Percentiles rank a stretch among this genome's conserved stretches.
These are phyloP conservation scores for Escovopsis sp. DNA, from an alignment of 2,329 filamentous ascomycete genomes.

Conservation along the genomic window DNA sequence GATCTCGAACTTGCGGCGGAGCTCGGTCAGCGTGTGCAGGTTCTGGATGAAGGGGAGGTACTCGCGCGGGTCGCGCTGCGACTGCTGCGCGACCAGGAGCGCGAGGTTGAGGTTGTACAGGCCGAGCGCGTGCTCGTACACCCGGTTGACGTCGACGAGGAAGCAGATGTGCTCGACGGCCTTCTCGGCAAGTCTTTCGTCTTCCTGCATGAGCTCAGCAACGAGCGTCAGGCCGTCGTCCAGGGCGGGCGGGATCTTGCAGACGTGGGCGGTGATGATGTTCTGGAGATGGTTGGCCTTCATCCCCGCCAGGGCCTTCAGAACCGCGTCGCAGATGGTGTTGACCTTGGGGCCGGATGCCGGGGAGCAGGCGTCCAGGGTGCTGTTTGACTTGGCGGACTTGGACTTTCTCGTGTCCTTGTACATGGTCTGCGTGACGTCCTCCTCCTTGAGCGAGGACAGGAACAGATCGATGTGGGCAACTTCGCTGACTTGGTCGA, in stretches of 20 bases:
- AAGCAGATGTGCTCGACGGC: constrained; percentile 97
- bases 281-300: constrained; percentile 65
- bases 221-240: constrained; percentile 73
- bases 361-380: constrained; percentile 7
- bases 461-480: constrained; percentile 83
- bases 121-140: constrained; percentile 82
- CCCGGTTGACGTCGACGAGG: constrained; percentile 77
- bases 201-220: constrained; percentile 54
- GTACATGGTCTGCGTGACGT: constrained; percentile 89
- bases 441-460: constrained; percentile 74
- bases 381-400: constrained; percentile 4
- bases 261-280: constrained; percentile 86
- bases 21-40: constrained; percentile 56
- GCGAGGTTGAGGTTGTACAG: constrained; percentile 86
- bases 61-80: constrained; percentile 87
- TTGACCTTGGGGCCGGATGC: constrained; percentile 54
- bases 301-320: constrained; percentile 48
- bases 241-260: constrained; percentile 80
- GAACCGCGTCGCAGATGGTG: constrained; percentile 70
- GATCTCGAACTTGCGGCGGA: constrained; percentile 67
- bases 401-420: constrained; percentile 55
- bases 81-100: constrained; percentile 83
- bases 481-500: constrained; percentile 70
- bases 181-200: constrained; percentile 61
- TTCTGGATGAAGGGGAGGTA: constrained; percentile 90